Evolutionary conservation across 2,329 filamentous ascomycete species (phyloP), one percentile per base, ranked within the genome.

Genomic region (Diaporthe sp.): DNA sequence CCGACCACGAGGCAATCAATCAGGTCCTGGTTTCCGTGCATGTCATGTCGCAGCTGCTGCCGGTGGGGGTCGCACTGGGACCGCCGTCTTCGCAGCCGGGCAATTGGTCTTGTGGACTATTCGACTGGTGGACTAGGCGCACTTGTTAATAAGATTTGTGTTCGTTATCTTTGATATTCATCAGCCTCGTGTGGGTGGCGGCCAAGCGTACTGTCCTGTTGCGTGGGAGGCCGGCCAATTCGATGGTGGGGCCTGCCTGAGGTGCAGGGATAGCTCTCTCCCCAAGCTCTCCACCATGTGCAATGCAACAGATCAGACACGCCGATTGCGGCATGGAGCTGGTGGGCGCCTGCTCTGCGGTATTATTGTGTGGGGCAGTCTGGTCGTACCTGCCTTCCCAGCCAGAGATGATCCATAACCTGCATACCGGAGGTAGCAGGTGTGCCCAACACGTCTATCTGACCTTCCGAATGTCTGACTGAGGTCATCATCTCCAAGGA

Each of bases 301-400:
- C 34, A 74, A 67, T 67, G 60, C 61, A 25, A 57, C 65, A 63
- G 44, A 28, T 58, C 42, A 65, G 63, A 49, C 51, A 44, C 61
- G 71, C 75, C 75, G 75, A 74, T 76, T 74, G 63, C 75, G 75
- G 75, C 71, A 47, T 53, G 25, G 71, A 25, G 15, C 4, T 31
- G 15, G n/a, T 63, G 60, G n/a, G 58, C 58, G 12, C 37, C 9
- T 44, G 42, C 25, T 65, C 15, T 51, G 63, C 28, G 47, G 28
- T 20, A 34, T 49, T 67, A 67, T 15, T 67, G 2, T 67, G 61
- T 68, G 63, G 44, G 28, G 44, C 44, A 2, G 5, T 25, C 12
- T 20, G 7, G 31, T 25, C 63, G 20, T 51, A 37, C 44, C 31
- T 34, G 42, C 42, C 42, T 34, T 67, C 61, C n/a, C 61, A 31